Conservation (phyloP, 192 early-diverging fungal species). For the Powellomyces hirtus region DNA sequence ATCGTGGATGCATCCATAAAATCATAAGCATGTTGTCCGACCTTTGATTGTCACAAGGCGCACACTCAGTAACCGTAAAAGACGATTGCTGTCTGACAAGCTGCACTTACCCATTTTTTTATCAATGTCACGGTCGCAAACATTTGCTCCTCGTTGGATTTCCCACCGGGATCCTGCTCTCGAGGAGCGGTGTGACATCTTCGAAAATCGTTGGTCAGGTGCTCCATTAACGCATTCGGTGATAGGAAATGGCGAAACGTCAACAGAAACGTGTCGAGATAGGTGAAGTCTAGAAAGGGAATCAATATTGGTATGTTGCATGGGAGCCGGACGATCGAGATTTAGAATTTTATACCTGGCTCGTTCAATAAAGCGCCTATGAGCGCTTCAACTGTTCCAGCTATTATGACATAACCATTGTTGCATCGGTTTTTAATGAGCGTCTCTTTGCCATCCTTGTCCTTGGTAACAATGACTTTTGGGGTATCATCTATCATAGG, state of each 20-base stretch:
- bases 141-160: slow-evolving; percentile 4
- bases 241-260: slow-evolving; percentile 29
- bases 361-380: slow-evolving; percentile 19
- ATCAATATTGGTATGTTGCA: too few species aligned
- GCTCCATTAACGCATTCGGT: slow-evolving; percentile 2
- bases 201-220: background rate
- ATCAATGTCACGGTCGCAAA: slow-evolving; percentile 28
- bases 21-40: slow-evolving; percentile 31
- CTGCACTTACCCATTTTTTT: slow-evolving; percentile 37
- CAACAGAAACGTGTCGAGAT: slow-evolving; percentile 33
- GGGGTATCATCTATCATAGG: background rate
- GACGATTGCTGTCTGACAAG: too few species aligned
- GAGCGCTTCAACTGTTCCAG: slow-evolving; percentile 26
- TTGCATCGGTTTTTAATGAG: slow-evolving; percentile 21
- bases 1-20: slow-evolving; percentile 26
- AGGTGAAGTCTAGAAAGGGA: slow-evolving; percentile 1
- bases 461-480: slow-evolving; percentile 10
- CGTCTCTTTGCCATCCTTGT: slow-evolving; percentile 24
- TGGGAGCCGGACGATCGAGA: too few species aligned
- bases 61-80: too few species aligned
- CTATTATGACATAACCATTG: slow-evolving; percentile 15
- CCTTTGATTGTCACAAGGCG: too few species aligned
- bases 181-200: background rate
- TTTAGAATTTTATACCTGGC: slow-evolving; percentile 1
- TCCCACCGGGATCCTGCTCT: background rate